Base-by-base conservation (phyloP, 164 flowering plant species). In the Hamamelis virginiana region DNA sequence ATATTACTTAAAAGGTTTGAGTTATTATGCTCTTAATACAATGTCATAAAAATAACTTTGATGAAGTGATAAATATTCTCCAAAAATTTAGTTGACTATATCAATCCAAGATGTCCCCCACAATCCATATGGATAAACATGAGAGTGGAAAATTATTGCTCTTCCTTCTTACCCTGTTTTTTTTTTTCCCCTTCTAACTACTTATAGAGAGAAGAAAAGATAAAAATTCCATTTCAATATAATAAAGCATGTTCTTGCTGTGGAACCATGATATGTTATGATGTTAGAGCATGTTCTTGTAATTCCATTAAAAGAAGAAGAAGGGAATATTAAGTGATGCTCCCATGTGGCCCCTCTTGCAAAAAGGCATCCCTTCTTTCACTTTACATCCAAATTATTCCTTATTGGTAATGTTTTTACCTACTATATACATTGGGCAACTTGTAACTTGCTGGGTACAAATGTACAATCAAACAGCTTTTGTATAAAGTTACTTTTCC, bases 291-390 rank as follows among this genome's bases (percentile, higher is more conserved):
- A 67, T 46, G 55, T 26, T 50, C 45, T 51, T 2, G 53, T 65
- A 47, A 56, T 65, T 23, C n/a, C 23, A 58, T 43, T 43, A 57
- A 59, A n/a, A 59, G 22, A 48, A 68, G n/a, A 10, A 59, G 65
- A 59, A 52, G 19, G 63, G 65, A 47, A 47, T 16, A 19, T 26
- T 52, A 18, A 70, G 68, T 63, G 61, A 53, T 70, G 8, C 67
- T 59, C 73, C 73, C 73, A 70, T 56, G 67, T 70, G 68, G 67
- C 52, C 60, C 60, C 50, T 53, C 62, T 70, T 70, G 62, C 38
- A 22, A 43, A 55, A 70, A 6, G 46, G 72, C 65, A 60, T 60
- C 73, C 18, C 18, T 41, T 53, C 33, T 51, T 48, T 41, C 62
- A 6, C 5, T 57, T 10, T 57, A 33, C 41, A 33, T 33, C 41